Base-by-base conservation (phyloP, 352 stramenopile species). In the Globisporangium uncinulatum region DNA sequence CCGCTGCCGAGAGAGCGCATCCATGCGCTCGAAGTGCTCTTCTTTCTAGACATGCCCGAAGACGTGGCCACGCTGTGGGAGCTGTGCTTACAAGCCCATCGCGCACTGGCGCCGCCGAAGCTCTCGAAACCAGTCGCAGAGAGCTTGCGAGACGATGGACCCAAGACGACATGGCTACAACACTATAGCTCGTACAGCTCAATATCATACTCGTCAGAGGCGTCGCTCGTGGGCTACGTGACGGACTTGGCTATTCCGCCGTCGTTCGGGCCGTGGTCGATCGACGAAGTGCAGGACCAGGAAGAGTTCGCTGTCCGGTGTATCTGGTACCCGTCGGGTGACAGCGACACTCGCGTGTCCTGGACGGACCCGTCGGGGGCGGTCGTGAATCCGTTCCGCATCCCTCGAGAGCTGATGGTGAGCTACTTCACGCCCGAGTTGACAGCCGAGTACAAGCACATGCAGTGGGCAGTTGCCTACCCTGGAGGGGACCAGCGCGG, bases 381-480 rank as follows among this genome's bases (percentile, higher is more conserved):
- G 0, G 58, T 62, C 9, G 17, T 76, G 2, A 73, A 86, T 55
- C 76, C 80, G 10, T 87, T 81, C 52, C 39, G 17, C 42, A 74
- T 73, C 36, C 51, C 61, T 1, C 8, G 48, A 0, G 32, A 54
- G 0, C 67, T 49, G 13, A 62, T 69, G 17, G 57, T 77, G 2
- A 20, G 55, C 4, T 67, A 57, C 34, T 87, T 83, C 20, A 76
- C 65, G 0, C 67, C 74, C 1, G 24, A 55, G 8, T 24, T 87
- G 21, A 62, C 74, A 5, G 10, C 3, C 11, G 19, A 36, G 29
- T 71, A 56, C 6, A 10, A 48, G 0, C 34, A 60, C 3, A 57
- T 72, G 37, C 70, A 81, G 37, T 87, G 79, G 79, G 66, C 70
- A 34, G 70, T 82, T 17, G 50, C 21, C n/a, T 76, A 67, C 51